Evolutionary conservation across 2,329 filamentous ascomycete species (phyloP).

Genomic region (Pyrenochaeta sp.): DNA sequence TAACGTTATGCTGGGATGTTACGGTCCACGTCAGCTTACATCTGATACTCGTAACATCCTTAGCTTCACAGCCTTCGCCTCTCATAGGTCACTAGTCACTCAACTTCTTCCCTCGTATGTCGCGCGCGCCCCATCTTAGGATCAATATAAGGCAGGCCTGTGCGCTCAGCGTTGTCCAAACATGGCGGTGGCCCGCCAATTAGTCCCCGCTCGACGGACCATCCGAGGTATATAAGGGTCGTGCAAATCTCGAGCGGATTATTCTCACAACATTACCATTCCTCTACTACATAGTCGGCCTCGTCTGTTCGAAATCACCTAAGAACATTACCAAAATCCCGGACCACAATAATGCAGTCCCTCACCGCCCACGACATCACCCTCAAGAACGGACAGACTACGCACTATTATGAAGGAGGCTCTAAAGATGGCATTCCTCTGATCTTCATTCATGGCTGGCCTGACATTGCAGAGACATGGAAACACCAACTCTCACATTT

Average conservation of each 20-base stretch:
- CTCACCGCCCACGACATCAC: conserved; percentile 27
- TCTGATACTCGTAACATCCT: not conserved
- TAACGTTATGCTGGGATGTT: not conserved
- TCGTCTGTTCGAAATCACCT: not conserved
- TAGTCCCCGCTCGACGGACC: not conserved
- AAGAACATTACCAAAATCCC: not conserved
- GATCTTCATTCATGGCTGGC: conserved; percentile 46
- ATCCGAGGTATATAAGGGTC: not conserved
- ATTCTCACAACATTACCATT: not conserved
- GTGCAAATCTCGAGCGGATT: not conserved
- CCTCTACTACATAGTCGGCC: not conserved
- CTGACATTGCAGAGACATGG: conserved; percentile 48
- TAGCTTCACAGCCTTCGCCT: not conserved
- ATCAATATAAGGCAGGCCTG: not conserved
- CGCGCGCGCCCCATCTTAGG: too few species aligned
- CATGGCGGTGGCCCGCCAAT: not conserved
- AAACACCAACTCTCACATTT: conserved; percentile 47
- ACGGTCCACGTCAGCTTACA: not conserved
- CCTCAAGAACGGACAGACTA: conserved; percentile 29
- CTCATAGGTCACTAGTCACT: not conserved
- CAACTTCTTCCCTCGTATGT: not conserved
- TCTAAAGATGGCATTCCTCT: conserved; percentile 29
- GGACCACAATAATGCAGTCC: conserved; percentile 18
- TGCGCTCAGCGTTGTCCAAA: not conserved
- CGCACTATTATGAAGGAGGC: conserved; percentile 37